Base-by-base conservation (phyloP, 2,329 filamentous ascomycete genomes). In the Remersonia thermophila region DNA sequence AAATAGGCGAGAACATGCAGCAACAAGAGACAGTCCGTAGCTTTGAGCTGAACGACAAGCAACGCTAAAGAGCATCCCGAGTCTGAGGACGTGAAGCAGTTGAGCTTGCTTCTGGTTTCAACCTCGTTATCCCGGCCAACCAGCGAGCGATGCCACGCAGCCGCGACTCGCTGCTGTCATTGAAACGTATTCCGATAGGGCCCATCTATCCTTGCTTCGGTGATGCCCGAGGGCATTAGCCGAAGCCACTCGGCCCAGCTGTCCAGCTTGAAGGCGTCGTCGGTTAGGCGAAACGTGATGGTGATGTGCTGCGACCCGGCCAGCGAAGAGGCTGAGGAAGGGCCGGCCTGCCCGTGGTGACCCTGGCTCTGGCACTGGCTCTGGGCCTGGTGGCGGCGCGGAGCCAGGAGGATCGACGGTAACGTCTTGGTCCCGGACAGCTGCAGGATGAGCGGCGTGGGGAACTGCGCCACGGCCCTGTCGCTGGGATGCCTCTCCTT, bases 231-330 rank as follows among this genome's bases (percentile, higher is more conserved):
- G 2, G 71, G 71, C 62, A 75, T 69, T 48, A 69, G 56, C 15
- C 71, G 65, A 43, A 76, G 52, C 69, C 71, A 75, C 47, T 75
- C 70, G 36, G 64, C 59, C 70, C 71, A 73, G 37, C 55, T 64
- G 34, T 74, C 69, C 36, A 66, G 50, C 41, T 70, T 65, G 40
- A 71, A 54, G 20, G 60, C 60, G 16, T 70, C 67, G 28, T 72
- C 69, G 2, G 60, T 60, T 29, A 75, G 52, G 17, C 63, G 60
- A 37, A 75, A 61, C 8, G 63, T 66, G 7, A 76, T 49, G 35
- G 63, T 65, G 26, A 75, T 65, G 20, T 73, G 42, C 37, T 69
- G 64, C 2, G 64, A 58, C 8, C 58, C 59, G 9, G 49, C 45
- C 12, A 7, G 12, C n/a, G 20, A 23, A 23, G 20, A 23, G 61